Base-by-base conservation (phyloP, 345 rosid species). In the Brassica cretica region DNA sequence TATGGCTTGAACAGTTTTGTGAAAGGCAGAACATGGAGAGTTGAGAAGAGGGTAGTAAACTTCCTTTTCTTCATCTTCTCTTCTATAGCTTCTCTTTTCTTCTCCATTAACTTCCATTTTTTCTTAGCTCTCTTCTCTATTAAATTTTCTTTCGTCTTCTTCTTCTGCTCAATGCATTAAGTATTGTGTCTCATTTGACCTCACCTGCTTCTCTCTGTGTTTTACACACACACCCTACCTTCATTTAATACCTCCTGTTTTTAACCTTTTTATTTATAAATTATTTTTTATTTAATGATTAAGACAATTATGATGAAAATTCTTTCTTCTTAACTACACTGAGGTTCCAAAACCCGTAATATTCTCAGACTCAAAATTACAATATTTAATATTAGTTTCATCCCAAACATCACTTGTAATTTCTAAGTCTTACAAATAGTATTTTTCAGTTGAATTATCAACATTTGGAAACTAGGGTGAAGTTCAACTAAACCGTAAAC, bases 151-250 rank as follows among this genome's bases (percentile, higher is more conserved):
- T 15, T 30, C 68, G 4, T 59, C 12, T 53, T 70, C 70, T 64
- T 41, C 74, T 66, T 35, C 74, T 79, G 74, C 70, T 73, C 51
- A 74, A 39, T 68, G 82, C 82, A 79, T 68, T 74, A 69, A 79
- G 8, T 74, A 35, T 62, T 62, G 64, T 78, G 65, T 78, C 70
- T 73, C 65, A 27, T 73, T 79, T 73, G 66, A 73, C 78, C 78
- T 79, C 30, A 79, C 78, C 74, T 79, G 78, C 70, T 53, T 62
- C 70, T 29, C 74, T 78, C 58, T 68, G 70, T 73, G 51, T 55
- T 79, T 73, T 74, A 78, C 72, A 70, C 49, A 41, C 67, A 53
- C 81, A 58, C 70, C 64, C 74, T 79, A 73, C 82, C 59, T 74
- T 74, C 82, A 79, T 79, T 79, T 16, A 74, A 68, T 79, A 79